phyloP scores from a whole-genome alignment of 805 yeast genomes.

The Isabelozyma pseudorhagii region DNA sequence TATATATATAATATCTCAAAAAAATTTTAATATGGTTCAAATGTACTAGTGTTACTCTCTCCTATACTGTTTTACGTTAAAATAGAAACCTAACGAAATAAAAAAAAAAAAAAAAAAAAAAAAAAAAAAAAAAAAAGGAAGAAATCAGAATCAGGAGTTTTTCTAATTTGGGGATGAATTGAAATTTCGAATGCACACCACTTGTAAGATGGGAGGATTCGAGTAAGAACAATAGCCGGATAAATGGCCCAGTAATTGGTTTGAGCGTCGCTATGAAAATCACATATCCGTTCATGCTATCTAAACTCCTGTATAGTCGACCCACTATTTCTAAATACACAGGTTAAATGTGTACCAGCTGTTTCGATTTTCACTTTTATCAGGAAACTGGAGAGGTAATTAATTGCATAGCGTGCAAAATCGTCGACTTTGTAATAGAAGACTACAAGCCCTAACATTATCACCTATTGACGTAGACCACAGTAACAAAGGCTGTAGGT shows the following conservation, averaged over 20 bases:
- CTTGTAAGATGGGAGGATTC: no score
- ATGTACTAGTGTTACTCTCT: not conserved
- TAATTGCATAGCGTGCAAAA: not conserved
- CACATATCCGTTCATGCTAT: no score
- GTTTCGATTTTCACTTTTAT: not conserved
- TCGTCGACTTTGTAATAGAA: not conserved
- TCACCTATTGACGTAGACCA: not conserved
- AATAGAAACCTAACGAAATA: not conserved
- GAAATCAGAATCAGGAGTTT: not conserved
- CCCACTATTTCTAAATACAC: not conserved
- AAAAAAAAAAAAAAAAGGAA: not conserved
- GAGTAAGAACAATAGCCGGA: no score
- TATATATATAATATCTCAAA: not conserved
- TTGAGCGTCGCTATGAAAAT: no score
- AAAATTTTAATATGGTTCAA: not conserved
- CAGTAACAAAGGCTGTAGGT: not conserved
- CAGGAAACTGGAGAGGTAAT: not conserved
- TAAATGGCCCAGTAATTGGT: no score
- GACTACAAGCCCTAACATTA: not conserved
- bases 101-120: not conserved
- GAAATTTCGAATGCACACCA: not conserved
- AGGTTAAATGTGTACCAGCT: not conserved
- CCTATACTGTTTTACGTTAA: not conserved
- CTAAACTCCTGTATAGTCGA: not conserved
- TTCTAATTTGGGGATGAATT: not conserved